Evolutionary conservation across 2,329 filamentous ascomycete genomes (phyloP).

Genomic region (Trichoderma polysporum): DNA sequence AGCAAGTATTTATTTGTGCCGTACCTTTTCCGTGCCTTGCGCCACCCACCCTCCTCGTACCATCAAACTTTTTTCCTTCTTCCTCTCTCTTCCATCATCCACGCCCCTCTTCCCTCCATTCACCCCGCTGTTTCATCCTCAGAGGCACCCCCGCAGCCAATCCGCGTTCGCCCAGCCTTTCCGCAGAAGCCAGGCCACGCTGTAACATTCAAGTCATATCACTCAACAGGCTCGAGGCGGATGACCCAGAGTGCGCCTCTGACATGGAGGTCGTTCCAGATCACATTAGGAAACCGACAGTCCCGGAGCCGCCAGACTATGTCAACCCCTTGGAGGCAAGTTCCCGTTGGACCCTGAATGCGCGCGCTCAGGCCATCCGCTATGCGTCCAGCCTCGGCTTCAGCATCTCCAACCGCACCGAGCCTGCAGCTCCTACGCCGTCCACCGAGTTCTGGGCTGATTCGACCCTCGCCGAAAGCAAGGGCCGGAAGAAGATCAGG

Average conservation of each 20-base stretch:
- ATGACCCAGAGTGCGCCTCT: constrained; percentile 4
- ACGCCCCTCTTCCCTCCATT: constrained; percentile 11
- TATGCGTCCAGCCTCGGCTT: constrained; percentile 46
- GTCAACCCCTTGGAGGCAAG: constrained; percentile 45
- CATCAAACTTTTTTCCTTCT: background rate
- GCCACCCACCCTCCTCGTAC: background rate
- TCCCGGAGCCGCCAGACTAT: constrained; percentile 39
- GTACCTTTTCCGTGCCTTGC: constrained; percentile 12
- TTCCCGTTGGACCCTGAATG: constrained; percentile 45
- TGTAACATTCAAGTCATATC: background rate
- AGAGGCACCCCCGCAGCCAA: background rate
- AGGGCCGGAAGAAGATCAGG: constrained; percentile 42
- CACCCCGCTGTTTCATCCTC: constrained; percentile 8
- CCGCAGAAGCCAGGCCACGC: constrained; percentile 14
- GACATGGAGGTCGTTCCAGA: constrained; percentile 31
- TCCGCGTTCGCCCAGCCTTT: constrained; percentile 20
- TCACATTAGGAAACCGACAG: constrained; percentile 32
- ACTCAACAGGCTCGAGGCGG: background rate
- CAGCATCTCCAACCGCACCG: constrained; percentile 43
- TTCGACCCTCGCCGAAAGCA: constrained; percentile 40
- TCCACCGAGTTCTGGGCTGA: constrained; percentile 43
- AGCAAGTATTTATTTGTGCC: background rate
- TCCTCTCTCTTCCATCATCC: background rate
- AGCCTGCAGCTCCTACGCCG: constrained; percentile 41
- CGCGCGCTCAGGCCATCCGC: constrained; percentile 45